Conservation (phyloP, 352 stramenopile genomes). For the Halophytophthora polymorphica region DNA sequence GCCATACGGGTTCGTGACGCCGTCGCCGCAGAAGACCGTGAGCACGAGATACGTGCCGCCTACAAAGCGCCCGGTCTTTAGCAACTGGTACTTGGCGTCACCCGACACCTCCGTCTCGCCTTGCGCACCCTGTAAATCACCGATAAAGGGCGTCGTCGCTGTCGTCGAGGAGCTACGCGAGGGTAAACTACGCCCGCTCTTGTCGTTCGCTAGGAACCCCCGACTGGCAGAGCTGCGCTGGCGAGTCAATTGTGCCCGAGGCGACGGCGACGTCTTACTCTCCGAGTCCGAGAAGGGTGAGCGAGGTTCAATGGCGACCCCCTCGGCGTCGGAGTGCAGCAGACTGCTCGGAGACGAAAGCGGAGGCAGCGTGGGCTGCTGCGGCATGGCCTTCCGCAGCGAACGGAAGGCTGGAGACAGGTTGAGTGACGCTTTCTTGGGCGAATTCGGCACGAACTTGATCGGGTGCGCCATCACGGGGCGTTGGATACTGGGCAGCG, state of each 20-base stretch:
- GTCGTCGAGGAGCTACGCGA: constrained; percentile 13
- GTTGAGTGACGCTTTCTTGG: constrained; percentile 50
- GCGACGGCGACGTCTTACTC: constrained; percentile 2
- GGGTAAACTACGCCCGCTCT: not conserved
- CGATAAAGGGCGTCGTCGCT: constrained; percentile 26
- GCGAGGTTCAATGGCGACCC: not conserved
- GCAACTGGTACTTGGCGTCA: constrained; percentile 49
- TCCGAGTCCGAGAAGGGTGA: constrained; percentile 2
- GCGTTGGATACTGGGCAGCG: constrained; percentile 26
- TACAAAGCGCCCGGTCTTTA: constrained; percentile 65
- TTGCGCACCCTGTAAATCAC: constrained; percentile 28
- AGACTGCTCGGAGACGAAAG: constrained; percentile 29
- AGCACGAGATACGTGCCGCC: constrained; percentile 62
- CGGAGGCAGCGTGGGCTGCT: constrained; percentile 57
- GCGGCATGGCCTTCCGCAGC: constrained; percentile 62
- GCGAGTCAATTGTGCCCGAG: constrained; percentile 7
- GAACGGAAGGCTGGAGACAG: constrained; percentile 60
- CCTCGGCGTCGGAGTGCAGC: constrained; percentile 3
- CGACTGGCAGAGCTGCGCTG: constrained; percentile 1
- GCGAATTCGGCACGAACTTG: constrained; percentile 51
- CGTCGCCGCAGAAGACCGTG: constrained; percentile 67
- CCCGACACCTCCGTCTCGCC: constrained; percentile 15
- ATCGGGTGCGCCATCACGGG: constrained; percentile 43
- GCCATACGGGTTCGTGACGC: constrained; percentile 60
- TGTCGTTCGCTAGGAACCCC: constrained; percentile 7